Evolutionary conservation across 768 basidiomycete species (phyloP).

Genomic region (Mrakia blollopis): DNA sequence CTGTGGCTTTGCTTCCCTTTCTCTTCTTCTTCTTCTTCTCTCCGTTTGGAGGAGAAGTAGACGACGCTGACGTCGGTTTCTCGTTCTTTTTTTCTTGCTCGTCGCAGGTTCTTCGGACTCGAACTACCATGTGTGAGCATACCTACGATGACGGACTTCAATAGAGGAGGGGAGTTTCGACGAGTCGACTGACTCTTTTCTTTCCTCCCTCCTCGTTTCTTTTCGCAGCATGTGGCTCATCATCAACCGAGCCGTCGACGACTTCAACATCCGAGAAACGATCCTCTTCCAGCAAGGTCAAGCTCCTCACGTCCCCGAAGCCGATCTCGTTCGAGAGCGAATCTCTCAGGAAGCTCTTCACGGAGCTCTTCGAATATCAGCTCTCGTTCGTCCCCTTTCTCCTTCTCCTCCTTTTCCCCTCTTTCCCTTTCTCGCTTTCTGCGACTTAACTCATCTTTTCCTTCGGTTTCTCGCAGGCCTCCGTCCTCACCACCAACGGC

Average conservation of each 20-base stretch:
- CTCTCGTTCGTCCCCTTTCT: conserved; percentile 56
- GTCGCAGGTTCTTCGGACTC: conserved; percentile 58
- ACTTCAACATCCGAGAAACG: conserved; percentile 70
- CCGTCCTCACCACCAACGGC: conserved; percentile 77
- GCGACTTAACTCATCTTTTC: not conserved
- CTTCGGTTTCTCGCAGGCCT: conserved; percentile 51
- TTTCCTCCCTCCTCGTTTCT: not conserved
- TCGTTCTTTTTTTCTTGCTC: conserved; percentile 52
- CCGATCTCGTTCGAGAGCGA: conserved; percentile 54
- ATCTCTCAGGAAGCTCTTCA: conserved; percentile 76
- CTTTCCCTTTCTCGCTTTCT: not conserved
- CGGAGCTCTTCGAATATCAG: conserved; percentile 79
- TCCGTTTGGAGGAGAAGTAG: too few relatives aligned
- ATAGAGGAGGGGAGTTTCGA: not conserved
- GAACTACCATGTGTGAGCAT: conserved; percentile 80
- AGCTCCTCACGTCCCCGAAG: conserved; percentile 46
- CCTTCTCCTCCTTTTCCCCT: not conserved
- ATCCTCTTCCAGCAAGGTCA: conserved; percentile 50
- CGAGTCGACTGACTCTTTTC: not conserved
- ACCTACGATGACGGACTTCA: not conserved
- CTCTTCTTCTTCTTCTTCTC: not conserved
- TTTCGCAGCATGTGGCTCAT: conserved; percentile 52
- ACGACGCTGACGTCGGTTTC: too few relatives aligned
- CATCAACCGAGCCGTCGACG: conserved; percentile 72
- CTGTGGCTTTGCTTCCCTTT: not conserved